Conservation (phyloP, 768 basidiomycete species). For the Mycena sanguinolenta region DNA sequence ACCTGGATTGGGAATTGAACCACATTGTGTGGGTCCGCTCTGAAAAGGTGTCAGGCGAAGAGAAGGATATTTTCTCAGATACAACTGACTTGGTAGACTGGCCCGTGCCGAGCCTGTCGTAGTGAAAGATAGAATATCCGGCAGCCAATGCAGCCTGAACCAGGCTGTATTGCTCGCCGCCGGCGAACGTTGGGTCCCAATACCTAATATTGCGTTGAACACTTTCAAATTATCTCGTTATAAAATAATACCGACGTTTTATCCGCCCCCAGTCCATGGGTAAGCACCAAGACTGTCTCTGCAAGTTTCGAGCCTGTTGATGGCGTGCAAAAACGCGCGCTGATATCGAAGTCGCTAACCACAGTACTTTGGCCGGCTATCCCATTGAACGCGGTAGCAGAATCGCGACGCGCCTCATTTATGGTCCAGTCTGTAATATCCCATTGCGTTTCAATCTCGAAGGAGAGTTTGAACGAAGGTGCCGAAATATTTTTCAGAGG, state of each 20-base stretch:
- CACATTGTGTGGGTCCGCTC: slow-evolving; percentile 28
- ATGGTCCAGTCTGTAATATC: slow-evolving; percentile 29
- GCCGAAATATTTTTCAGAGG: slow-evolving; percentile 26
- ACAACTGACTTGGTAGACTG: slow-evolving; percentile 30
- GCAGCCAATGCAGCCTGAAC: slow-evolving; percentile 17
- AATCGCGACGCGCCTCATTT: slow-evolving; percentile 29
- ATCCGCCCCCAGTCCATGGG: slow-evolving; percentile 30
- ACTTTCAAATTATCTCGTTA: too few species aligned
- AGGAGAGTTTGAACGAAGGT: slow-evolving; percentile 19
- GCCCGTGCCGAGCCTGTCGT: slow-evolving; percentile 27
- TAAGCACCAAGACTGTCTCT: slow-evolving; percentile 24
- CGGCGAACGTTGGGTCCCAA: slow-evolving; percentile 28
- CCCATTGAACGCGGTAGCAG: slow-evolving; percentile 27
- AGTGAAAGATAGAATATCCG: too few species aligned
- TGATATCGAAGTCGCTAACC: slow-evolving; percentile 22
- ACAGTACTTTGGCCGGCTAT: slow-evolving; percentile 13
- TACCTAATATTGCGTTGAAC: slow-evolving; percentile 7
- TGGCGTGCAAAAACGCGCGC: slow-evolving; percentile 28
- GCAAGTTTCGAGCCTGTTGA: neutral
- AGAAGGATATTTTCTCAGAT: too few species aligned
- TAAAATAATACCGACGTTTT: slow-evolving; percentile 9
- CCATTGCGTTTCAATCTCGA: slow-evolving; percentile 26
- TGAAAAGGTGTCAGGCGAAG: neutral
- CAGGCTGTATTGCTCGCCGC: slow-evolving; percentile 23
- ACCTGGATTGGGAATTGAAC: slow-evolving; percentile 31